These are phyloP conservation scores for Beauveria asiatica DNA, from an alignment of 2,329 filamentous ascomycete species.

Conservation along the genomic window DNA sequence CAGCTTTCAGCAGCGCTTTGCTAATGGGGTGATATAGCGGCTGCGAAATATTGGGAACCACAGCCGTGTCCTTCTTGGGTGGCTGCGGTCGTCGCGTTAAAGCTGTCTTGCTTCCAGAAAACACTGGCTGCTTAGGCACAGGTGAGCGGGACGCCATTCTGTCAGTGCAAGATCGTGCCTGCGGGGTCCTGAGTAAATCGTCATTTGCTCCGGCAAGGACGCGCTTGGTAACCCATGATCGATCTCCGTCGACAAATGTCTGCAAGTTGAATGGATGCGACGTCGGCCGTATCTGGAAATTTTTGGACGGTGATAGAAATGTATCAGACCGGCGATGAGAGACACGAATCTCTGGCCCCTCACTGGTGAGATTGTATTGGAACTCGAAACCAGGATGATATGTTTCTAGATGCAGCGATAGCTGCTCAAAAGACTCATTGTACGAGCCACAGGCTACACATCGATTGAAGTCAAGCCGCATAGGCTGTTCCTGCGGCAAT, in stretches of 20 bases:
- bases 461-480: conserved; percentile 39
- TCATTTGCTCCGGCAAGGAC: conserved; percentile 26
- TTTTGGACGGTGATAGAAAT: conserved; percentile 24
- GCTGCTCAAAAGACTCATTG: conserved; percentile 38
- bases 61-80: conserved; percentile 23
- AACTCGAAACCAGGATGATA: conserved; percentile 39
- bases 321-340: conserved; percentile 13
- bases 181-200: conserved; percentile 14
- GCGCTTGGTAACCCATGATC: conserved; percentile 36
- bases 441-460: conserved; percentile 43
- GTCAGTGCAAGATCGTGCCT: conserved; percentile 9
- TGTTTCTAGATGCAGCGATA: conserved; percentile 39
- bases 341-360: conserved; percentile 32
- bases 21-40: conserved; percentile 50
- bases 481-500: conserved; percentile 33
- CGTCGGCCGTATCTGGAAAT: conserved; percentile 35
- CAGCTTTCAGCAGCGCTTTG: conserved; percentile 42
- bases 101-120: not conserved
- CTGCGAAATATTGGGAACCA: conserved; percentile 42
- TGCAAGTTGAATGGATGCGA: conserved; percentile 37
- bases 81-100: conserved; percentile 4
- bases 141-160: conserved; percentile 20
- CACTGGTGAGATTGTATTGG: conserved; percentile 27
- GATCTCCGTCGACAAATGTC: conserved; percentile 35
- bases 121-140: not conserved